Evolutionary conservation across 495 filamentous ascomycete species (phyloP).

Genomic region (Immersiella caudata): DNA sequence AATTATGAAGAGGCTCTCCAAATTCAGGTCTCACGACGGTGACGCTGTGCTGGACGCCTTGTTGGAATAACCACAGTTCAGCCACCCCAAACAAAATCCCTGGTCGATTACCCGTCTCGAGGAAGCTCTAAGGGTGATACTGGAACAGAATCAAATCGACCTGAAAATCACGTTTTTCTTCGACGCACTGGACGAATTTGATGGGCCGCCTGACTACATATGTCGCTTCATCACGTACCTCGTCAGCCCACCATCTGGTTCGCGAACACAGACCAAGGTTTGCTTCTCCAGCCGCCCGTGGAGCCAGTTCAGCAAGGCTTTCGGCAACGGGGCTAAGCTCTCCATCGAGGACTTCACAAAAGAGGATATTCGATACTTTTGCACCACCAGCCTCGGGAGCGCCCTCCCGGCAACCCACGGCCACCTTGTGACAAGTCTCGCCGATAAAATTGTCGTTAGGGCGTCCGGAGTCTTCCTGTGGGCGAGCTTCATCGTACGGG

Average conservation of each 20-base stretch:
- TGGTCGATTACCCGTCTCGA: neutral
- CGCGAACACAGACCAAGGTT: neutral
- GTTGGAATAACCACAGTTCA: neutral
- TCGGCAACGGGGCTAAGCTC: neutral
- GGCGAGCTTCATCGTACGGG: neutral
- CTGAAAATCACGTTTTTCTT: constrained; percentile 23
- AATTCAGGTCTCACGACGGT: neutral
- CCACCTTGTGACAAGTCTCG: neutral
- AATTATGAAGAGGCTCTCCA: neutral
- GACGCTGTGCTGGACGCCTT: neutral
- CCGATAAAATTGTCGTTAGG: neutral
- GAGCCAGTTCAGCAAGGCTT: neutral
- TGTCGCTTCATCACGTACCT: neutral
- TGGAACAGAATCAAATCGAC: neutral
- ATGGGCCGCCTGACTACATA: constrained; percentile 11
- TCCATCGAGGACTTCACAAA: neutral
- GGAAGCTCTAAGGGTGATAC: neutral
- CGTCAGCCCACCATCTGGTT: neutral
- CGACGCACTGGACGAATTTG: constrained; percentile 32
- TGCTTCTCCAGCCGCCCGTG: constrained; percentile 10
- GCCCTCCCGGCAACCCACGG: neutral
- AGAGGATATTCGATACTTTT: neutral
- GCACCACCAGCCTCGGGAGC: neutral
- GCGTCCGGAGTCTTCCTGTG: constrained; percentile 4
- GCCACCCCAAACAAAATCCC: neutral